Evolutionary conservation across 495 filamentous ascomycete genomes (phyloP), one percentile per base, ranked within the genome.

Genomic region (Podospora pseudocomata): DNA sequence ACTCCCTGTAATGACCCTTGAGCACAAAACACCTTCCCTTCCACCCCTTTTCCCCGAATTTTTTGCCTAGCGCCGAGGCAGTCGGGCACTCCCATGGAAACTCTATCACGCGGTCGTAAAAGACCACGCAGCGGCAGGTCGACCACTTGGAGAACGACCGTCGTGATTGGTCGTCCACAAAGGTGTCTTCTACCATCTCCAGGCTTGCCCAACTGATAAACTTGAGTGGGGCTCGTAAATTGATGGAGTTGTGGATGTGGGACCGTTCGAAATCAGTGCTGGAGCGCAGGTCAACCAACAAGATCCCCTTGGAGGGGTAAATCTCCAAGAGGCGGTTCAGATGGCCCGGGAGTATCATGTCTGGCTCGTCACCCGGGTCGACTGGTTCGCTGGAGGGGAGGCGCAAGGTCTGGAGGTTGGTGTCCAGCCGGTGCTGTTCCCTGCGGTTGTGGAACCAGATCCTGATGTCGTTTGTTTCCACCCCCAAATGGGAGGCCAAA

Each of bases 1-100:
- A 82, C 65, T 84, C 82, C 59, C 78, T 76, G 68, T 80, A 84
- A 65, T 83, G 82, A 3, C 82, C 82, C 70, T 84, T 84, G 28
- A 84, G 77, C 32, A 84, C 74, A 59, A 82, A 84, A 61, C 78
- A 79, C 53, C 80, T 78, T 3, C 82, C 82, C 6, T 68, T 65
- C 81, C 81, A 84, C 20, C 78, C 79, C 66, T 80, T 80, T 20
- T 69, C 70, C 67, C 71, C 75, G 54, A 83, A 75, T 49, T 80
- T 81, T 59, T 75, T 70, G 60, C 75, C 75, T 6, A 84, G 68
- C 0, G 78, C 75, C 16, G 79, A 77, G 39, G 82, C 82, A 15
- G 76, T 73, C 11, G 81, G 82, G 55, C 80, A 81, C 62, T 84
- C 80, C 81, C 81, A 83, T 13, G 79, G 66, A 27, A 78, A 82